Conservation (phyloP, 148 eudicot genomes). For the Oxyria digyna region DNA sequence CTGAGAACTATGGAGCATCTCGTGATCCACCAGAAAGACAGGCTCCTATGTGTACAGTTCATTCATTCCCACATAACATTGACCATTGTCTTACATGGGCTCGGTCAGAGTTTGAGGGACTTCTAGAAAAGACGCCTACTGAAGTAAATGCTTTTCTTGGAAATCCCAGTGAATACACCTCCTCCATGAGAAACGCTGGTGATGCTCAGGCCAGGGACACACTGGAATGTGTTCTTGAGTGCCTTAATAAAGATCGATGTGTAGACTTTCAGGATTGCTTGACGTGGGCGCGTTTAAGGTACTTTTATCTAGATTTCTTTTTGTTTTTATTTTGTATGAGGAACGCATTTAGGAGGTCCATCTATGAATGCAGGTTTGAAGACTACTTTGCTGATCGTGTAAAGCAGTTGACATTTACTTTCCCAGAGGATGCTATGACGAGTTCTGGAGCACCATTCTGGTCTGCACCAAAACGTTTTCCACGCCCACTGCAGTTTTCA, state of each 20-base stretch:
- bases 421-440: constrained; percentile 62
- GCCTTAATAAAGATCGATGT: constrained; percentile 56
- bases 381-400: constrained; percentile 64
- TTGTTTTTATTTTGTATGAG: too few species aligned
- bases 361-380: constrained; percentile 45
- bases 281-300: constrained; percentile 68
- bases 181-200: constrained; percentile 55
- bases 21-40: constrained; percentile 74
- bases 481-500: constrained; percentile 56
- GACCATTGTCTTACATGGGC: constrained; percentile 85
- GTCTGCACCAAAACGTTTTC: constrained; percentile 81
- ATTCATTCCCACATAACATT: constrained; percentile 75
- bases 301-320: background rate
- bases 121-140: constrained; percentile 64
- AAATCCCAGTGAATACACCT: constrained; percentile 44
- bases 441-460: constrained; percentile 57
- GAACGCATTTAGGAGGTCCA: too few species aligned
- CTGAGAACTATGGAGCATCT: constrained; percentile 76
- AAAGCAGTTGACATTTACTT: constrained; percentile 58
- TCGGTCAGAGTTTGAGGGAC: constrained; percentile 66
- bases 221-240: constrained; percentile 52
- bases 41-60: constrained; percentile 80
- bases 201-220: constrained; percentile 75
- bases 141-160: constrained; percentile 61
- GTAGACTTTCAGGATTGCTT: constrained; percentile 59